Evolutionary conservation across 116 monocot genomes (phyloP).

Genomic region (Phalaenopsis hybrid): DNA sequence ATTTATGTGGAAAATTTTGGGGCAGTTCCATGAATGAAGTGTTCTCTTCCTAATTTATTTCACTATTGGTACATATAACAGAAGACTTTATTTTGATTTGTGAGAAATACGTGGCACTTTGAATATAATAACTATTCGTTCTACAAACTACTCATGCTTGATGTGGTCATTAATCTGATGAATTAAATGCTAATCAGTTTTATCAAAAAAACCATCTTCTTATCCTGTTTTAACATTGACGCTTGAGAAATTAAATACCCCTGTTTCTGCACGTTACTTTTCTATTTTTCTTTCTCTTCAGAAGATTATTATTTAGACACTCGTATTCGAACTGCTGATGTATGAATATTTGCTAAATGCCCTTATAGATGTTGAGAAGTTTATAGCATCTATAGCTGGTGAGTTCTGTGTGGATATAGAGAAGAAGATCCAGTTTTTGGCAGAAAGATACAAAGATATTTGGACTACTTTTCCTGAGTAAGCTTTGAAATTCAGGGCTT

Average conservation of each 20-base stretch:
- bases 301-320: not conserved
- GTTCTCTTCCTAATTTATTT: no score
- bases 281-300: not conserved
- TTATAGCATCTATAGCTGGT: conserved; percentile 31
- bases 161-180: not conserved
- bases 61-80: no score
- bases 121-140: not conserved
- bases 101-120: not conserved
- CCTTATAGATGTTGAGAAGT: conserved; percentile 28
- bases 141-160: not conserved
- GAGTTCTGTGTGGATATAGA: conserved; percentile 45
- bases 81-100: not conserved
- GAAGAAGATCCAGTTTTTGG: conserved; percentile 36
- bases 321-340: not conserved
- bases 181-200: not conserved
- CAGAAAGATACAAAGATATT: conserved; percentile 44
- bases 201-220: not conserved
- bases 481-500: conserved; percentile 5
- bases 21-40: no score
- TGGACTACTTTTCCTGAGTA: conserved; percentile 35
- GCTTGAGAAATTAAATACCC: not conserved
- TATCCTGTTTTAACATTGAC: not conserved
- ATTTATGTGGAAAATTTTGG: no score
- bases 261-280: not conserved
- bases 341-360: not conserved